These are phyloP conservation scores for Exophiala oligosperma DNA, from an alignment of 2,329 filamentous ascomycete genomes.

Conservation along the genomic window DNA sequence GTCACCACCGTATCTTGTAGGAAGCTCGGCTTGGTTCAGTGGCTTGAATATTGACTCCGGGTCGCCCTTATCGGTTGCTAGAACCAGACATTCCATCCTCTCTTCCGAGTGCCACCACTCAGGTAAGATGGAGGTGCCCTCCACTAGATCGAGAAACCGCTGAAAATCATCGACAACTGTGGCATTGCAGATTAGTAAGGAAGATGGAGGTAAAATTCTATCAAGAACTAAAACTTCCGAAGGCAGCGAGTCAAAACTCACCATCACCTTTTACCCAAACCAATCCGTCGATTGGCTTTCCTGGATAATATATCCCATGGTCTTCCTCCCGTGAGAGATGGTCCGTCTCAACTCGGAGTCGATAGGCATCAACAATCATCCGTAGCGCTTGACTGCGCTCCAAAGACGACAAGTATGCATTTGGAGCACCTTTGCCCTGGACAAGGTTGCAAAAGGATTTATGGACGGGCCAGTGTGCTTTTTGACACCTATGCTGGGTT, in stretches of 20 bases:
- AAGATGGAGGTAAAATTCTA: not conserved
- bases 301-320: conserved; percentile 26
- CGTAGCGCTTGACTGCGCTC: conserved; percentile 27
- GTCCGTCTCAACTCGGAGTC: conserved; percentile 32
- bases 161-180: conserved; percentile 36
- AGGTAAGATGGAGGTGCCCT: conserved; percentile 40
- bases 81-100: conserved; percentile 26
- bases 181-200: too few relatives aligned
- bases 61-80: conserved; percentile 24
- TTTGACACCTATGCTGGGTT: conserved; percentile 27
- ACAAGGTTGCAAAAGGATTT: conserved; percentile 29
- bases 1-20: conserved; percentile 27
- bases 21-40: conserved; percentile 27
- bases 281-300: conserved; percentile 40
- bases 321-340: conserved; percentile 30
- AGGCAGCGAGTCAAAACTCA: not conserved
- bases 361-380: conserved; percentile 34
- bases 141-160: conserved; percentile 37
- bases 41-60: conserved; percentile 24
- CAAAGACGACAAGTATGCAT: conserved; percentile 29
- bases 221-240: not conserved
- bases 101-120: conserved; percentile 30
- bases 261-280: conserved; percentile 28
- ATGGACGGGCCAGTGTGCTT: conserved; percentile 31
- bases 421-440: conserved; percentile 27